phyloP scores from a whole-genome alignment of 768 basidiomycete genomes.

The Hemileccinum rubropunctum region DNA sequence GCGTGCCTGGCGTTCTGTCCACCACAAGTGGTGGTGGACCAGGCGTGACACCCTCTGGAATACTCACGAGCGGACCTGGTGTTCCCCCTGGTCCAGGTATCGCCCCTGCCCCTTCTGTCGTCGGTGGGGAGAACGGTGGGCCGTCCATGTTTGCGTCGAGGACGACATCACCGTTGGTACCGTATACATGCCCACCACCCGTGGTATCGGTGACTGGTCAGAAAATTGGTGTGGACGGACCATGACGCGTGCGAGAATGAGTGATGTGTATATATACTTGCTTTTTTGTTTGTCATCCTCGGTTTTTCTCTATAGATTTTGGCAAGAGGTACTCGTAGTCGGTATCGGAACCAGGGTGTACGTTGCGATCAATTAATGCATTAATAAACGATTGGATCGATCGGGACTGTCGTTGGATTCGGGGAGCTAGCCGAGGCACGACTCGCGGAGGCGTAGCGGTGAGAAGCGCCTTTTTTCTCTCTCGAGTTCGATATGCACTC shows the following conservation, averaged over 20 bases:
- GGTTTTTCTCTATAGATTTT: background rate
- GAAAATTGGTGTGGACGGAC: constrained; percentile 21
- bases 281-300: background rate
- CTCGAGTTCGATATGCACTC: too few relatives aligned
- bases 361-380: too few relatives aligned
- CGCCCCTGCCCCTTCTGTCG: constrained; percentile 15
- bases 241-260: background rate
- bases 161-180: constrained; percentile 25
- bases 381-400: too few relatives aligned
- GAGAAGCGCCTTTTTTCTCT: too few relatives aligned
- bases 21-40: constrained; percentile 10
- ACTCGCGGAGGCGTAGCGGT: too few relatives aligned
- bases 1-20: constrained; percentile 26
- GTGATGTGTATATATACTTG: background rate
- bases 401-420: too few relatives aligned
- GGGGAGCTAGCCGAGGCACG: too few relatives aligned
- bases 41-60: constrained; percentile 22
- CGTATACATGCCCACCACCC: constrained; percentile 6
- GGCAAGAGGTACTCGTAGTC: too few relatives aligned
- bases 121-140: constrained; percentile 4
- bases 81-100: constrained; percentile 29
- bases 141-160: constrained; percentile 13
- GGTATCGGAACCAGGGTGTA: too few relatives aligned
- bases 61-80: constrained; percentile 30
- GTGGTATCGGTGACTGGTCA: too few relatives aligned